These are phyloP conservation scores for Coelastrella sp. DNA, from an alignment of 139 green algal species.

Conservation along the genomic window DNA sequence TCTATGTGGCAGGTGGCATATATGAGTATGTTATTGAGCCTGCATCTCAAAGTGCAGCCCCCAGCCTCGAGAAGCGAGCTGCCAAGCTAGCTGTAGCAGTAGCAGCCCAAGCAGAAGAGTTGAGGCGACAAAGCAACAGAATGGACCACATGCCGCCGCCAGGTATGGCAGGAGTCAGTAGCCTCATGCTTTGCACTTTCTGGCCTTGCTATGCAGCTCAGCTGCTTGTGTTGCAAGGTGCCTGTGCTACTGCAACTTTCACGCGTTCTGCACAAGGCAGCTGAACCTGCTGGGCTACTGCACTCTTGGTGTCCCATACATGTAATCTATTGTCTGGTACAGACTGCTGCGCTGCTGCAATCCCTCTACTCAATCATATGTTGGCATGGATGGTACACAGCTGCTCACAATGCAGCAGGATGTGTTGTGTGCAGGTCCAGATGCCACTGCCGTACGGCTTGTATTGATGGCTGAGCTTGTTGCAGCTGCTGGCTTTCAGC, in stretches of 20 bases:
- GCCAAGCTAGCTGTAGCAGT: slow-evolving; percentile 50
- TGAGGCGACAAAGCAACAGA: slow-evolving; percentile 26
- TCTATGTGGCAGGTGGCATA: slow-evolving; percentile 58
- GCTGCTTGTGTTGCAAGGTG: no score
- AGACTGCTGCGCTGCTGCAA: no score
- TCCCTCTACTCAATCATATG: no score
- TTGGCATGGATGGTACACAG: neutral
- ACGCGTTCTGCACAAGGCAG: no score
- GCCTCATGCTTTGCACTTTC: no score
- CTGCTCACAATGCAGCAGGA: neutral
- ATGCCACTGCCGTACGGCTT: slow-evolving; percentile 55
- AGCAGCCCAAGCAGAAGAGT: slow-evolving; percentile 55
- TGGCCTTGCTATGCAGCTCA: no score
- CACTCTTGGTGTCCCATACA: no score
- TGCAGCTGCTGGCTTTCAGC: slow-evolving; percentile 60
- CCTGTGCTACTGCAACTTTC: no score
- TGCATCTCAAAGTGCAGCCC: slow-evolving; percentile 48
- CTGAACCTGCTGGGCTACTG: no score
- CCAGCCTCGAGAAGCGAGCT: slow-evolving; percentile 52
- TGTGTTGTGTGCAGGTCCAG: slow-evolving; percentile 8
- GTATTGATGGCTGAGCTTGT: slow-evolving; percentile 70
- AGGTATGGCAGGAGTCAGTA: neutral
- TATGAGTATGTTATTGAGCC: slow-evolving; percentile 73
- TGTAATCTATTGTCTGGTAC: no score
- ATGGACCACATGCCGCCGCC: slow-evolving; percentile 50